Conservation (phyloP, 805 yeast species). For the Kockiozyma suomiensis region DNA sequence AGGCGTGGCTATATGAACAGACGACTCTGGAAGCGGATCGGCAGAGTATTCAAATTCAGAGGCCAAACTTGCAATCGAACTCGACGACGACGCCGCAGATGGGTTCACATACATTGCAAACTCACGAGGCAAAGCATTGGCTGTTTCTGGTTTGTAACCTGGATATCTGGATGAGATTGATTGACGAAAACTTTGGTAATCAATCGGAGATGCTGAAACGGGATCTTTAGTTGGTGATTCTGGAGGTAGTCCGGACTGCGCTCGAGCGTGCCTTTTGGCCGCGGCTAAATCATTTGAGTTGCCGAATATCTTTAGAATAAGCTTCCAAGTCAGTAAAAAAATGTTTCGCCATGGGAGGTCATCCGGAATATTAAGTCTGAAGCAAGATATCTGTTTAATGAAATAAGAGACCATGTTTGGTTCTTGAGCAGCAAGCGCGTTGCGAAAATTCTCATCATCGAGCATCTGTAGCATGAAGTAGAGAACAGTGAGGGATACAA, state of each 20-base stretch:
- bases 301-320: slow-evolving; percentile 19
- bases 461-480: slow-evolving; percentile 18
- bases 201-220: slow-evolving; percentile 40
- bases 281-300: slow-evolving; percentile 9
- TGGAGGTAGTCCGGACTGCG: slow-evolving; percentile 28
- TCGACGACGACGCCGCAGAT: slow-evolving; percentile 58
- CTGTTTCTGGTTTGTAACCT: slow-evolving; percentile 53
- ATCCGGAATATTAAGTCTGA: slow-evolving; percentile 14
- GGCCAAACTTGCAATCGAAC: slow-evolving; percentile 43
- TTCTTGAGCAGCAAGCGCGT: neutral
- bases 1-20: slow-evolving; percentile 80
- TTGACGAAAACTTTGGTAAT: slow-evolving; percentile 76
- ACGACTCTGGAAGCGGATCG: slow-evolving; percentile 54
- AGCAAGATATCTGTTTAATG: slow-evolving; percentile 14
- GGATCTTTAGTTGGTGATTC: slow-evolving; percentile 4
- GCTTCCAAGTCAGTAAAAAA: slow-evolving; percentile 22
- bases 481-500: slow-evolving; percentile 19
- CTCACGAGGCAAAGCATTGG: slow-evolving; percentile 49
- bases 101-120: slow-evolving; percentile 38
- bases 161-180: slow-evolving; percentile 79
- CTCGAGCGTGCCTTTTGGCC: slow-evolving; percentile 24
- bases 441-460: slow-evolving; percentile 2
- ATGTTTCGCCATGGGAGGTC: slow-evolving; percentile 27
- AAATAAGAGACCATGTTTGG: slow-evolving; percentile 26
- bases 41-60: slow-evolving; percentile 45